phyloP scores from a whole-genome alignment of 768 basidiomycete genomes.

The Auricularia heimuer region DNA sequence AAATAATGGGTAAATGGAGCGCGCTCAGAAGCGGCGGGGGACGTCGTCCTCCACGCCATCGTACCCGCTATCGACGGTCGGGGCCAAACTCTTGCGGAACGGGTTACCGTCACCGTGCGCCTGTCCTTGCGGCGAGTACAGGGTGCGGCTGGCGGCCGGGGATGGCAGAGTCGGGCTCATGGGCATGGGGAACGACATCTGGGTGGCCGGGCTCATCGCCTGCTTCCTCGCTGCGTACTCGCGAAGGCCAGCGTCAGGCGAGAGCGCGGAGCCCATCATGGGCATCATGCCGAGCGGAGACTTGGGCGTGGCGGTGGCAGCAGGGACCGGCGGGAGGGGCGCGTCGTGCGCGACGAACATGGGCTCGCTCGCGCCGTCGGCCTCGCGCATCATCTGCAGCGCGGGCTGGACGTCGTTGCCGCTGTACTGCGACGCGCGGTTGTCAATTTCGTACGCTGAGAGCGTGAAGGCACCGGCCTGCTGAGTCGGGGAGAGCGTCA shows the following conservation, averaged over 20 bases:
- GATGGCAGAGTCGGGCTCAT: background rate
- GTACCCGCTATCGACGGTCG: background rate
- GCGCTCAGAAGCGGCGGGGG: background rate
- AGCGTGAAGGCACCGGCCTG: constrained; percentile 31
- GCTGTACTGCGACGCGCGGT: constrained; percentile 35
- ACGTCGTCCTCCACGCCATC: background rate
- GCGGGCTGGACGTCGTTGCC: constrained; percentile 48
- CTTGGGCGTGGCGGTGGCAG: constrained; percentile 13
- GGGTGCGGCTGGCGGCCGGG: background rate
- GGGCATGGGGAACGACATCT: background rate
- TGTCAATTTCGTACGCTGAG: constrained; percentile 27
- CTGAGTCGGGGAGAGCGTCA: constrained; percentile 35
- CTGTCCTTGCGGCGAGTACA: background rate
- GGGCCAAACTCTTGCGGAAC: constrained; percentile 1
- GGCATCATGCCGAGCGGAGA: constrained; percentile 28
- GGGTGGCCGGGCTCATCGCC: background rate
- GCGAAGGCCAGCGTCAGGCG: background rate
- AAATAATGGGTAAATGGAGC: background rate
- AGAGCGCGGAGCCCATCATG: constrained; percentile 17
- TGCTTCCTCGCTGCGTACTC: background rate
- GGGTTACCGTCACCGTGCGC: background rate
- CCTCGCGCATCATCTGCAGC: constrained; percentile 58
- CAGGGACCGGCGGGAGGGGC: constrained; percentile 4
- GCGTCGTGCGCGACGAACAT: constrained; percentile 4
- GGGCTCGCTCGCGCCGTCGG: background rate